Evolutionary conservation across 306 rosid genomes (phyloP).

Genomic region (Cyclanthera cordifolia): DNA sequence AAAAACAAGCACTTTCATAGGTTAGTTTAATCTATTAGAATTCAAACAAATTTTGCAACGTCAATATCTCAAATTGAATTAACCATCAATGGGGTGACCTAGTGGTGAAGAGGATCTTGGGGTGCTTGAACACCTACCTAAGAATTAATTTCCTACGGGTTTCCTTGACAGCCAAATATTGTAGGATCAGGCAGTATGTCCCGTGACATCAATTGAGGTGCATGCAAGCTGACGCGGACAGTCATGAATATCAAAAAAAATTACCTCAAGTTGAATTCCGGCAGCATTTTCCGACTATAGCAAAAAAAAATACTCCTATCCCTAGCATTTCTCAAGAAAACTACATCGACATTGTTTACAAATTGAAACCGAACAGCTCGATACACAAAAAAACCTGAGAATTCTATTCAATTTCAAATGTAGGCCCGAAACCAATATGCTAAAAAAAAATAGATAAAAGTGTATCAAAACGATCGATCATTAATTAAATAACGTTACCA

Average conservation of each 20-base stretch:
- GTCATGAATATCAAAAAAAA: no score
- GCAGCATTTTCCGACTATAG: not conserved
- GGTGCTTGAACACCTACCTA: no score
- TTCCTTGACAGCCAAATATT: no score
- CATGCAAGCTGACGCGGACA: no score
- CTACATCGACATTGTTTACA: not conserved
- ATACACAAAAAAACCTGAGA: not conserved
- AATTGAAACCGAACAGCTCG: not conserved
- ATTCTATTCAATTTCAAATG: conserved; percentile 1
- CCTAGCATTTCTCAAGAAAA: not conserved
- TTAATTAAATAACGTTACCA: conserved; percentile 21
- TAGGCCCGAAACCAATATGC: not conserved
- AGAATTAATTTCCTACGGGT: no score
- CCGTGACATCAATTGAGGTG: no score
- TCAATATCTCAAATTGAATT: not conserved
- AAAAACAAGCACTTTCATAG: not conserved
- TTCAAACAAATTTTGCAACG: not conserved
- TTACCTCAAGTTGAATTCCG: not conserved
- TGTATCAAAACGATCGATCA: not conserved
- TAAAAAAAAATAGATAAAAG: not conserved
- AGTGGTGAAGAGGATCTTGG: no score
- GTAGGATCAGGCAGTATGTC: no score
- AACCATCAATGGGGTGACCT: no score
- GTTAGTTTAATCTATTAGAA: not conserved
- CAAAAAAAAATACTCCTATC: not conserved